These are phyloP conservation scores for Hanseniaspora thailandica DNA, from an alignment of 805 yeast species.

Conservation along the genomic window DNA sequence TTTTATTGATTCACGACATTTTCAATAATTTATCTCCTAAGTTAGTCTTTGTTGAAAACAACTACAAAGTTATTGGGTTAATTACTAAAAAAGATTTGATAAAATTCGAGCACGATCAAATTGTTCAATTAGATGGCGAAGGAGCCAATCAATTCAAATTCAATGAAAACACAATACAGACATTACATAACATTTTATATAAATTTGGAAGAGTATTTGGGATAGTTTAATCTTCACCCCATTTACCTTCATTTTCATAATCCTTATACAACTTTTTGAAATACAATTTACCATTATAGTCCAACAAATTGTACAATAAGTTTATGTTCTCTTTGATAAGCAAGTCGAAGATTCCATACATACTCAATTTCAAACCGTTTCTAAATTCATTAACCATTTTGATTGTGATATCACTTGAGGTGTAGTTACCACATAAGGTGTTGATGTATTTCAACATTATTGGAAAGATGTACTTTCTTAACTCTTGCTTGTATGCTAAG, in stretches of 20 bases:
- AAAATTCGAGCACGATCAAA: slow-evolving; percentile 39
- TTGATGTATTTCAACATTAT: slow-evolving; percentile 48
- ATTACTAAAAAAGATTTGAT: slow-evolving; percentile 76
- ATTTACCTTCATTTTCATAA: slow-evolving; percentile 67
- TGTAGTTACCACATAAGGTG: slow-evolving; percentile 33
- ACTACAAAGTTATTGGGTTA: slow-evolving; percentile 57
- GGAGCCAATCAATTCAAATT: slow-evolving; percentile 14
- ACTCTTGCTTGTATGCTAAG: slow-evolving; percentile 42
- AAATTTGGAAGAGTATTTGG: slow-evolving; percentile 1
- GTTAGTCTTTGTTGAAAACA: slow-evolving; percentile 45
- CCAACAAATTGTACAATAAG: slow-evolving; percentile 52
- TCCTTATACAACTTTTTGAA: slow-evolving; percentile 58
- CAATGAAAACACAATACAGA: slow-evolving; percentile 2
- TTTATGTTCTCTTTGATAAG: slow-evolving; percentile 56
- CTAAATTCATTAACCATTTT: slow-evolving; percentile 27
- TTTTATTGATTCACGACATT: slow-evolving; percentile 52
- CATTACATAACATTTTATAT: slow-evolving; percentile 1
- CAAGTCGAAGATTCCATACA: slow-evolving; percentile 56
- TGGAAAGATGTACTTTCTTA: slow-evolving; percentile 51
- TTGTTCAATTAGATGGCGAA: slow-evolving; percentile 18
- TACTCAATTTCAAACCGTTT: slow-evolving; percentile 41
- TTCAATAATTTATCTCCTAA: slow-evolving; percentile 75
- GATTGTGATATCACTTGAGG: neutral
- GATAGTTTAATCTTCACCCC: slow-evolving; percentile 46
- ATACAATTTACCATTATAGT: slow-evolving; percentile 54